Conservation (phyloP, 495 filamentous ascomycete genomes). For the Aspergillus ostianus region DNA sequence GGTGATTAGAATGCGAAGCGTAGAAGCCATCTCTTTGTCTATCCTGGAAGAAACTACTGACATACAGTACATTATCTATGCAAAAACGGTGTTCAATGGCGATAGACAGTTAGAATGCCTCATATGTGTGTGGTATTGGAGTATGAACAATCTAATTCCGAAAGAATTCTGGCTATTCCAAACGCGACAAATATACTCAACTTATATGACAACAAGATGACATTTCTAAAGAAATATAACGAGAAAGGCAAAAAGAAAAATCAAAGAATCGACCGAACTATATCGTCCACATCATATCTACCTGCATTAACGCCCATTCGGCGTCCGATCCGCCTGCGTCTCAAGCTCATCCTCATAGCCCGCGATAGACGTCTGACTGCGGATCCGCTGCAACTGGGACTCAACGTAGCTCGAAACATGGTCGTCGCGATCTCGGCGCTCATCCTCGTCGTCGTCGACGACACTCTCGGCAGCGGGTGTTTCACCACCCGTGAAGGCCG, state of each 20-base stretch:
- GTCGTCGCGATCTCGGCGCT: slow-evolving; percentile 38
- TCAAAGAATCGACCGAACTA: neutral
- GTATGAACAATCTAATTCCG: too few relatives aligned
- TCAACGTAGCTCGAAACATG: slow-evolving; percentile 71
- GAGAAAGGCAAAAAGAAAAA: neutral
- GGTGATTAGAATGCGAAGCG: too few relatives aligned
- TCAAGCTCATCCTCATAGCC: slow-evolving; percentile 63
- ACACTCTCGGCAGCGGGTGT: slow-evolving; percentile 26
- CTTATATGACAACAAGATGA: too few relatives aligned
- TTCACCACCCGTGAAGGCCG: slow-evolving; percentile 29
- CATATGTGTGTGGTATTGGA: too few relatives aligned
- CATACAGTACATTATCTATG: too few relatives aligned
- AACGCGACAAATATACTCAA: too few relatives aligned
- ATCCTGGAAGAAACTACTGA: too few relatives aligned
- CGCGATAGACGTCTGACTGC: slow-evolving; percentile 49
- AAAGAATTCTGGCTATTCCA: too few relatives aligned
- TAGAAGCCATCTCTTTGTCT: too few relatives aligned
- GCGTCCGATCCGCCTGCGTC: slow-evolving; percentile 39
- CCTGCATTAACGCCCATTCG: slow-evolving; percentile 27
- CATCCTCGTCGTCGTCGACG: slow-evolving; percentile 30
- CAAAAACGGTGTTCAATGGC: too few relatives aligned
- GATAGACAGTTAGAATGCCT: too few relatives aligned
- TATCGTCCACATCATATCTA: neutral
- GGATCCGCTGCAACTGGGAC: slow-evolving; percentile 64
- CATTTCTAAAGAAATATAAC: neutral